Conservation (phyloP, 163 green algal species). For the Chlorella variabilis region DNA sequence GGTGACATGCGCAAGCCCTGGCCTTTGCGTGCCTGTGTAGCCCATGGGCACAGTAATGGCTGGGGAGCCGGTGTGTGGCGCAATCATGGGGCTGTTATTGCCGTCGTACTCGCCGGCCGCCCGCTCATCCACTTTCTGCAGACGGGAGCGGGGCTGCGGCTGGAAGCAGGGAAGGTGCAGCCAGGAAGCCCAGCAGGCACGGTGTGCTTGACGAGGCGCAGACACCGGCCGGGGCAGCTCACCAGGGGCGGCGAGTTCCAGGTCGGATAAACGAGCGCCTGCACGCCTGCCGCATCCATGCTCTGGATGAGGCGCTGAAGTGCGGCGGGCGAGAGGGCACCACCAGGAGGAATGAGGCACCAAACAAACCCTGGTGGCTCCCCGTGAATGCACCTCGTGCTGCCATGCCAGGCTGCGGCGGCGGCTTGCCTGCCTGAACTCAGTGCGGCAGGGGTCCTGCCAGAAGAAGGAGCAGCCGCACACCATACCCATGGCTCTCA, state of each 20-base stretch:
- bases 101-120: background rate
- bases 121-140: background rate
- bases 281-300: conserved; percentile 45
- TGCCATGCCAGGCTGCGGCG: background rate
- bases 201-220: no score
- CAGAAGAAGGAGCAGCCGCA: conserved; percentile 45
- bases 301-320: conserved; percentile 50
- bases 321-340: no score
- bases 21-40: conserved; percentile 21
- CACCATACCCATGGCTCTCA: conserved; percentile 5
- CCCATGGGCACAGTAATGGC: conserved; percentile 59
- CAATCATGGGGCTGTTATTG: conserved; percentile 48
- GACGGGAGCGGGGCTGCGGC: no score
- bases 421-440: conserved; percentile 45
- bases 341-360: no score
- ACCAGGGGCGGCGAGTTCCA: conserved; percentile 45
- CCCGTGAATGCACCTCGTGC: no score
- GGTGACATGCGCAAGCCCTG: no score
- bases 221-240: background rate
- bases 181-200: background rate
- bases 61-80: conserved; percentile 50
- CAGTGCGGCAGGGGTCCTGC: conserved; percentile 49
- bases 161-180: background rate
- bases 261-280: conserved; percentile 50
- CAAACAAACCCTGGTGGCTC: no score